Percentiles rank a stretch among this genome's conserved stretches.
Conservation (phyloP, 495 filamentous ascomycete species). For the Penicillium desertorum region DNA sequence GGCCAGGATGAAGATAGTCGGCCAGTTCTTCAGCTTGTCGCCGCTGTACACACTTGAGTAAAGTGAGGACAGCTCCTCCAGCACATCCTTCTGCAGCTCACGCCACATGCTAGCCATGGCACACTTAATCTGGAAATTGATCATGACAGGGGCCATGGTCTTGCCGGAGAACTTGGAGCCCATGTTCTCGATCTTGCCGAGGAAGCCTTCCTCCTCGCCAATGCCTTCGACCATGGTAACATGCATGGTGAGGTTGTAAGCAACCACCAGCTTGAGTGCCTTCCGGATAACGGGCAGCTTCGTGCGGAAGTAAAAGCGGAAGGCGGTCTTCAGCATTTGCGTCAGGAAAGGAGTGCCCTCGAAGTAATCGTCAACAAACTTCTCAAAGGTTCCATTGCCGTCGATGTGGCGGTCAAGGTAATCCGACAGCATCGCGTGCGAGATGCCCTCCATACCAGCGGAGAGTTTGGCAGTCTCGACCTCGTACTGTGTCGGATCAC, state of each 20-base stretch:
- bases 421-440: conserved; percentile 70
- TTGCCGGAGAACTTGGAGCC: conserved; percentile 81
- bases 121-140: conserved; percentile 97
- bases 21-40: conserved; percentile 94
- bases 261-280: conserved; percentile 84
- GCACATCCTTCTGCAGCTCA: conserved; percentile 87
- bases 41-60: conserved; percentile 93
- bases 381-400: conserved; percentile 71
- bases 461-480: conserved; percentile 81
- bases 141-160: conserved; percentile 90
- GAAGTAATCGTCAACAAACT: conserved; percentile 91
- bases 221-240: conserved; percentile 89
- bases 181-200: conserved; percentile 76
- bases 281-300: conserved; percentile 83
- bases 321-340: conserved; percentile 89
- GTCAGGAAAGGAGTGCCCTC: conserved; percentile 91
- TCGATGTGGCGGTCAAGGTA: conserved; percentile 93
- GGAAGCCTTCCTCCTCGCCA: conserved; percentile 71
- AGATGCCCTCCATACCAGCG: conserved; percentile 80
- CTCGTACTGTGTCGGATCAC: conserved; percentile 73
- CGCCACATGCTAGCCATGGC: conserved; percentile 96
- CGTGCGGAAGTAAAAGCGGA: conserved; percentile 82
- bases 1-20: conserved; percentile 92
- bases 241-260: conserved; percentile 89
- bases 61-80: conserved; percentile 84